These are phyloP conservation scores for Tetrahymena elliotti DNA, from an alignment of 73 alveolate species.

Conservation along the genomic window DNA sequence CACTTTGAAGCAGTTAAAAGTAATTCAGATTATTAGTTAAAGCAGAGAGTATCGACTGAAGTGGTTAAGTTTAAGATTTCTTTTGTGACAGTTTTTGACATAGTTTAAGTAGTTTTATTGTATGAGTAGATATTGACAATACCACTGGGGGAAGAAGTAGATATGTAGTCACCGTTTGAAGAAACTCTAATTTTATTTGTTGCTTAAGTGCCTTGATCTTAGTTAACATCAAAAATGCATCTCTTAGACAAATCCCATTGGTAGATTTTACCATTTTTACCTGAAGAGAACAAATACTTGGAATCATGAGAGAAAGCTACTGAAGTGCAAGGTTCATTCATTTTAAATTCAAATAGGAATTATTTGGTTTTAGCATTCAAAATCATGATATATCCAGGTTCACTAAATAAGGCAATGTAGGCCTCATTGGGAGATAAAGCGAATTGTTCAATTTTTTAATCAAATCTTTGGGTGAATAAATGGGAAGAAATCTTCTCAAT, in stretches of 20 bases:
- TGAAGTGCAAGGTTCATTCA: constrained; percentile 23
- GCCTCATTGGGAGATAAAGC: constrained; percentile 14
- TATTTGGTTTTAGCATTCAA: constrained; percentile 7
- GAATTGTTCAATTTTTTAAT: constrained; percentile 25
- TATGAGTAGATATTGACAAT: constrained; percentile 15
- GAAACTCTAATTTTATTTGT: constrained; percentile 2
- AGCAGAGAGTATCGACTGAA: constrained; percentile 13
- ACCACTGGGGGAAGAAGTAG: constrained; percentile 25
- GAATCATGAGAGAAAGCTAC: constrained; percentile 25
- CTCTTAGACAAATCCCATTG: constrained; percentile 12
- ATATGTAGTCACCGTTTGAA: neutral
- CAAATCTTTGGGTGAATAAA: constrained; percentile 3
- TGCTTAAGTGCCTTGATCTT: constrained; percentile 30
- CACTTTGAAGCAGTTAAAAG: constrained; percentile 22
- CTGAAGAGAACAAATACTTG: constrained; percentile 1
- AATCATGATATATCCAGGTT: constrained; percentile 30
- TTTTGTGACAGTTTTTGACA: constrained; percentile 3
- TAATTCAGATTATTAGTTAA: constrained; percentile 16
- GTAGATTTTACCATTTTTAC: constrained; percentile 30
- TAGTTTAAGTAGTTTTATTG: neutral
- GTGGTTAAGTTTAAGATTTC: constrained; percentile 33
- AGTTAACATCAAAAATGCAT: constrained; percentile 13
- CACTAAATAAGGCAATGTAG: constrained; percentile 23
- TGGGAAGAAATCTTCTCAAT: neutral
- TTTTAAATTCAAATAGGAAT: constrained; percentile 9